Evolutionary conservation across 306 rosid genomes (phyloP), one percentile per base, ranked within the genome.

Genomic region (Trichosanthes truncata): DNA sequence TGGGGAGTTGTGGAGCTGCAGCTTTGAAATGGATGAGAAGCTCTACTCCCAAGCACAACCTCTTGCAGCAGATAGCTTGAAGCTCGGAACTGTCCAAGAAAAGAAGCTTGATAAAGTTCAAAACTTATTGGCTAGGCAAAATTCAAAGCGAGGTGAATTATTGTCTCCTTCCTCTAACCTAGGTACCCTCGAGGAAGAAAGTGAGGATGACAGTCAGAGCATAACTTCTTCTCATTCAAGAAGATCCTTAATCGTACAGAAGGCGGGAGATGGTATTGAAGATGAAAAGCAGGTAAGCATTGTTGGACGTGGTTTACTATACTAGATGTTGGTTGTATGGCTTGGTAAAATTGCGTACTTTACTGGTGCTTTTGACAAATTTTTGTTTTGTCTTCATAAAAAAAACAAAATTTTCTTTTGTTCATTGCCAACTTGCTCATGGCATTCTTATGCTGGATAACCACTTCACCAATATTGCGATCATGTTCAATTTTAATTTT

Each of bases 1-100:
- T 76, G 97, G 90, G 84, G 94, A 94, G 87, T 91, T 89, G 46
- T 92, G 98, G 98, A 86, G 82, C 83, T 94, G 97, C 97, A 87
- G 88, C 74, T 86, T 90, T 74, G 96, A 87, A 83, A 80, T 94
- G 80, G 97, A 89, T 35, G 93, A 89, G 83, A 83, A 82, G 76
- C 80, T 85, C 76, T 81, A 57, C 68, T 62, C 93, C 82, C 79
- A 83, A 46, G 81, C 85, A 59, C 83, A 82, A 36, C 80, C 85
- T 40, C 84, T 74, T 49, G 82, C 57, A 84, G 60, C 77, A 31
- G 90, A 83, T 82, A 84, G 82, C 80, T 68, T 89, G 69, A 87
- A 85, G 82, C 80, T 49, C 57, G 73, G 26, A 80, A 51, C 77
- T 79, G 89, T 79, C 68, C 79, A 57, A 83, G 84, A 86, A 81